Evolutionary conservation across 2,329 filamentous ascomycete species (phyloP).

Genomic region (Fusarium tupiense): DNA sequence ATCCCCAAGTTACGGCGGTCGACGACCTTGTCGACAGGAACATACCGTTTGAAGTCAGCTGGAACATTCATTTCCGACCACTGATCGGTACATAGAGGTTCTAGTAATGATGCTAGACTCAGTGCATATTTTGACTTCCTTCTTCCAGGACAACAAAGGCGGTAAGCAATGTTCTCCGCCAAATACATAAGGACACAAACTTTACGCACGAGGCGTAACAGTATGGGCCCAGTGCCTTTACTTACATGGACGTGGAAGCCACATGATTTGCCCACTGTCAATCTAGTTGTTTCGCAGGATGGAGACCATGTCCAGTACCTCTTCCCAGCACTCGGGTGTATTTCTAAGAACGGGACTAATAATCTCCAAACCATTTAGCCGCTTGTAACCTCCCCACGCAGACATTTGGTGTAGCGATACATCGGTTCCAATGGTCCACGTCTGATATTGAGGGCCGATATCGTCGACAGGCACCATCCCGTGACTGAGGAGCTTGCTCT

Average conservation of each 20-base stretch:
- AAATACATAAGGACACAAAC: conserved; percentile 21
- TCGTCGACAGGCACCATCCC: background rate
- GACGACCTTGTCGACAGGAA: background rate
- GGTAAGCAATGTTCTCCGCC: conserved; percentile 28
- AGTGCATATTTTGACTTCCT: background rate
- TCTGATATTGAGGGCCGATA: conserved; percentile 7
- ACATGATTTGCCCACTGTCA: conserved; percentile 2
- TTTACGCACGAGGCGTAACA: conserved; percentile 17
- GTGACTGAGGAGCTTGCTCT: background rate
- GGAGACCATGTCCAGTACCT: conserved; percentile 21
- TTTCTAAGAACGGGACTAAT: conserved; percentile 22
- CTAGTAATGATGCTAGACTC: background rate
- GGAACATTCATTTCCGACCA: background rate
- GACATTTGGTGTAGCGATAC: background rate
- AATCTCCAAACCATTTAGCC: conserved; percentile 18
- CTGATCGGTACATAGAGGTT: background rate
- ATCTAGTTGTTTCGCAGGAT: conserved; percentile 22
- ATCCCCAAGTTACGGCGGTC: background rate
- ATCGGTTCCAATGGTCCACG: conserved; percentile 20
- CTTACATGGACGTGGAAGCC: conserved; percentile 32
- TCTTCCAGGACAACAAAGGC: conserved; percentile 14
- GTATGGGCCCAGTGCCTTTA: conserved; percentile 15
- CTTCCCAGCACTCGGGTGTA: conserved; percentile 22
- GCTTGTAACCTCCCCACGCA: conserved; percentile 16
- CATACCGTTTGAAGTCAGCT: conserved; percentile 17